Evolutionary conservation across 2,329 filamentous ascomycete species (phyloP).

Genomic region (Cladosporium sp.): DNA sequence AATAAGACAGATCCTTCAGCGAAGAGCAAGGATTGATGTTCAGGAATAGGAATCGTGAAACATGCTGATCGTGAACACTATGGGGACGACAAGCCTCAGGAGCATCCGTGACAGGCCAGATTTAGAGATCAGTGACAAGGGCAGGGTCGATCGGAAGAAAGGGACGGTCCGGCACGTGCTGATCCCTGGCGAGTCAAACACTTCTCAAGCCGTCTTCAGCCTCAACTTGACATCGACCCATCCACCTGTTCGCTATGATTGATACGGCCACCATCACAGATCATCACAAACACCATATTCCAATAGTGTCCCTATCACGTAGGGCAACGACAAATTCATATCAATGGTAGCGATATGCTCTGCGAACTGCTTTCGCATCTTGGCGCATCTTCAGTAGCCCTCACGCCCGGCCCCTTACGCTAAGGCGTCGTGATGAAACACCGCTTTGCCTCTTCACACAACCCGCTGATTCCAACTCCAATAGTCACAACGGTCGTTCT

Average conservation of each 20-base stretch:
- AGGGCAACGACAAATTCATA: too few species aligned
- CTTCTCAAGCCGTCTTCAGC: not conserved
- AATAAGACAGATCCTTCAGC: not conserved
- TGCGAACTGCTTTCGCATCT: not conserved
- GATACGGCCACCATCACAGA: too few species aligned
- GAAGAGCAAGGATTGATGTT: not conserved
- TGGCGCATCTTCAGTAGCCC: not conserved
- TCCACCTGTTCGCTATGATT: too few species aligned
- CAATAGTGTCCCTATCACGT: too few species aligned
- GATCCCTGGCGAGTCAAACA: not conserved
- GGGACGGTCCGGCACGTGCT: not conserved
- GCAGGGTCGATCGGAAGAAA: not conserved
- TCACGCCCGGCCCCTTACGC: not conserved
- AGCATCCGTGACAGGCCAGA: not conserved
- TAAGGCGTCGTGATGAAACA: slow-evolving; percentile 6
- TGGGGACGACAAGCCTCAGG: slow-evolving; percentile 3
- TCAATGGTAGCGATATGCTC: too few species aligned
- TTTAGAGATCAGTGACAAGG: not conserved
- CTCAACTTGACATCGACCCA: not conserved
- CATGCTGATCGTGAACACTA: not conserved
- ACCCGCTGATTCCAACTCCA: not conserved
- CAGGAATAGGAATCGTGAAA: not conserved
- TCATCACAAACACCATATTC: too few species aligned
- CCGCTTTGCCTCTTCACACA: not conserved
- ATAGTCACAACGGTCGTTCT: slow-evolving; percentile 10